Evolutionary conservation across 2,329 filamentous ascomycete genomes (phyloP), one percentile per base, ranked within the genome.

Genomic region (Pezicula carpinea): DNA sequence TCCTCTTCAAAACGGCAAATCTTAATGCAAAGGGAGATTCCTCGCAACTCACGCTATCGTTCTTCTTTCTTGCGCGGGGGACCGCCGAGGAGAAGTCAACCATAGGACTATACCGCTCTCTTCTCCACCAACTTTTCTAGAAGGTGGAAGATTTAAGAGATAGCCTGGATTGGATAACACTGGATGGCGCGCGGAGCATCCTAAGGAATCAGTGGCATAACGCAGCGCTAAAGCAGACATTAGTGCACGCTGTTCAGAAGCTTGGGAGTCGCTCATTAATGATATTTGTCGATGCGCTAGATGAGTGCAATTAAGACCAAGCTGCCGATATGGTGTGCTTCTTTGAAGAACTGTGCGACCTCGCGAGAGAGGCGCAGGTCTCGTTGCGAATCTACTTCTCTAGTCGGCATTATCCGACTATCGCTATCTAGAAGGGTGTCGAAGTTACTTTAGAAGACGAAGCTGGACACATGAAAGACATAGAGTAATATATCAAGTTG

Each of bases 21-120:
- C 43, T 38, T 18, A 51, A 46, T 32, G 41, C 49, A 53, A 54
- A 51, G 35, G 44, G 18, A 14, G 43, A 54, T 54, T 41, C 41
- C 19, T 53, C 15, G 2, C 42, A 56, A 42, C 50, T 59, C 26
- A 57, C 46, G 0, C 29, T 73, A 1, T 69, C 66, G 19, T 65
- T 66, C 52, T 65, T 65, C 51, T 63, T 55, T 31, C 51, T 49
- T 35, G 56, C 53, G 47, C 53, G 55, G 21, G 59, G 52, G 23
- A 56, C 50, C 31, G 0, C 59, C 1, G 53, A 78, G 7, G 74
- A 80, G 39, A 75, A 64, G 44, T 69, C 74, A 0, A 63, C 66
- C 0, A 21, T 60, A 0, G 77, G 78, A 0, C 67, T 81, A 59
- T 79, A 77, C 50, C 66, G 75, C 3, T 74, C 74, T 0, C 45